Conservation (phyloP, 106 monocot genomes). For the Dioscorea alata region DNA sequence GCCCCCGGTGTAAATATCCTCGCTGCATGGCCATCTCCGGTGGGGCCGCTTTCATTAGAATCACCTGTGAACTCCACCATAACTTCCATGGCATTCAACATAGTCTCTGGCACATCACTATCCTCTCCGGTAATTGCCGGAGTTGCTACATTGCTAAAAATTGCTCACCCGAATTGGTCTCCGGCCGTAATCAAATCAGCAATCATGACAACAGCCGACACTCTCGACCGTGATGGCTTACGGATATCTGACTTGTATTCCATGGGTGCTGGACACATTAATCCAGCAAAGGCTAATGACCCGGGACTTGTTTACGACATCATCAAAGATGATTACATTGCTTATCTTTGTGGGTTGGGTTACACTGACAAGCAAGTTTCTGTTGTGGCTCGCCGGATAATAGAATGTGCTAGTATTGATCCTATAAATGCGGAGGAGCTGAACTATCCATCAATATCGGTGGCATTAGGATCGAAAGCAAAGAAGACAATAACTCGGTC, state of each 20-base stretch:
- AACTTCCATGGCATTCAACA: slow-evolving; percentile 2
- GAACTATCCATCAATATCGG: slow-evolving; percentile 20
- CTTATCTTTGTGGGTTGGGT: slow-evolving; percentile 24
- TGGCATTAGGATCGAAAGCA: background rate
- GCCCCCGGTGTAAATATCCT: slow-evolving; percentile 13
- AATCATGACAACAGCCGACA: slow-evolving; percentile 28
- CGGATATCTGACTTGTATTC: slow-evolving; percentile 13
- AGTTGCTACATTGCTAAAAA: slow-evolving; percentile 10
- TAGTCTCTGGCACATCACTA: slow-evolving; percentile 15
- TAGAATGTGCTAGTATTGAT: slow-evolving; percentile 2
- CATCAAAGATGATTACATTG: slow-evolving; percentile 9
- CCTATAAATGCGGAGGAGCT: slow-evolving; percentile 9
- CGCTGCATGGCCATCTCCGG: slow-evolving; percentile 7
- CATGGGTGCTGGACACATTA: slow-evolving; percentile 23
- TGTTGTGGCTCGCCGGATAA: background rate
- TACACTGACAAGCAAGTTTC: background rate
- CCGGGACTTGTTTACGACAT: slow-evolving; percentile 26
- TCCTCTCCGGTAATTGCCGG: slow-evolving; percentile 10
- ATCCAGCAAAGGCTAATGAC: slow-evolving; percentile 16
- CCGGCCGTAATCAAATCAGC: slow-evolving; percentile 34
- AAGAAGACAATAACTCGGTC: slow-evolving; percentile 8
- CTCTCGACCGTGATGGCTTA: slow-evolving; percentile 1
- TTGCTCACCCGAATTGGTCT: slow-evolving; percentile 13
- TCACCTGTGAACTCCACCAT: background rate
- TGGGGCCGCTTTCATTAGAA: background rate